phyloP scores from a whole-genome alignment of 108 stramenopile genomes.

The Parmales sp. region DNA sequence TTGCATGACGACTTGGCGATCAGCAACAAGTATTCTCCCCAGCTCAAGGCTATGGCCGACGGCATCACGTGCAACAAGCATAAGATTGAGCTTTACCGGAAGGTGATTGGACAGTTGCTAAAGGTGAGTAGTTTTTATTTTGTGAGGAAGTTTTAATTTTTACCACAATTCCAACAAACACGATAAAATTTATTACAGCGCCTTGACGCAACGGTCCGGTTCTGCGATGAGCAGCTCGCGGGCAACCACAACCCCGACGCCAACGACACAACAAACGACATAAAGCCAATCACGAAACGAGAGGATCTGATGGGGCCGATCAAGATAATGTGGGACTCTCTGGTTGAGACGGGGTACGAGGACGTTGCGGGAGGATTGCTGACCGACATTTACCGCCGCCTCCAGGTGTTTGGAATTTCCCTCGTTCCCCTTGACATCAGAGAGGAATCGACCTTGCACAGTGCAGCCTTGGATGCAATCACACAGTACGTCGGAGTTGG shows the following conservation, averaged over 20 bases:
- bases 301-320: constrained; percentile 66
- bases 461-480: constrained; percentile 83
- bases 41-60: background rate
- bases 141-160: no score
- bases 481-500: constrained; percentile 81
- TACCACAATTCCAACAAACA: no score
- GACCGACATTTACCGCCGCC: constrained; percentile 73
- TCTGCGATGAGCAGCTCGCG: no score
- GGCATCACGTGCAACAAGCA: constrained; percentile 37
- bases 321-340: constrained; percentile 61
- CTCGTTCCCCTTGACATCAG: constrained; percentile 83
- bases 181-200: no score
- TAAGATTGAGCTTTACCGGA: constrained; percentile 58
- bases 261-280: background rate
- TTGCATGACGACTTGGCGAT: background rate
- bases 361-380: constrained; percentile 73
- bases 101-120: constrained; percentile 67
- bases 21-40: background rate
- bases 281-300: background rate
- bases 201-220: background rate
- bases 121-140: constrained; percentile 45
- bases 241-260: no score
- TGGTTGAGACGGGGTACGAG: constrained; percentile 63
- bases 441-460: constrained; percentile 83
- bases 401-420: constrained; percentile 83